A percentile compares a stretch with the other conserved stretches of the same genome.
These are phyloP conservation scores for Candida dubliniensis DNA, from an alignment of 1,139 yeast genomes.

Conservation along the genomic window DNA sequence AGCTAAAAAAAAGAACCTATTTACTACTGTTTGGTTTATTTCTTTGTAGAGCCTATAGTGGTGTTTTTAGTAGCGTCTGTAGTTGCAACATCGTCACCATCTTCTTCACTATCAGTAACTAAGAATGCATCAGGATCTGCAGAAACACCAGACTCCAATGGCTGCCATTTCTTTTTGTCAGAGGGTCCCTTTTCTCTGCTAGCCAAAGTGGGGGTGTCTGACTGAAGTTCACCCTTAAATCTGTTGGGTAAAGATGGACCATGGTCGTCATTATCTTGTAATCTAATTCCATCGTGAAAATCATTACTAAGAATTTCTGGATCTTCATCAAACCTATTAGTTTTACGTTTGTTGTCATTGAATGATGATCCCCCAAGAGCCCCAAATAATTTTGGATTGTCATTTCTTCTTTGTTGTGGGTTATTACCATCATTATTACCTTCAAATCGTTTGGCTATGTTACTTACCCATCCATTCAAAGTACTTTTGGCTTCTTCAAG, in stretches of 20 bases:
- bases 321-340: constrained; percentile 51
- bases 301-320: constrained; percentile 54
- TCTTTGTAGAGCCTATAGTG: background rate
- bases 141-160: constrained; percentile 49
- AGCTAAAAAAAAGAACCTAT: background rate
- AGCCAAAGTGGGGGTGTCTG: constrained; percentile 6
- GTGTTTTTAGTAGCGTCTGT: constrained; percentile 9
- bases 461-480: constrained; percentile 80
- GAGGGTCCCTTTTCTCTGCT: constrained; percentile 16
- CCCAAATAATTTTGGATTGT: constrained; percentile 43
- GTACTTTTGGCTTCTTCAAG: constrained; percentile 81
- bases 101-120: constrained; percentile 79
- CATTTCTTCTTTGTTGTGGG: constrained; percentile 10
- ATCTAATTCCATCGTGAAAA: constrained; percentile 54
- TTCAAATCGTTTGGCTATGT: constrained; percentile 59
- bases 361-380: constrained; percentile 50
- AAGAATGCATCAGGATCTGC: constrained; percentile 70
- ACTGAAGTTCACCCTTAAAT: constrained; percentile 12
- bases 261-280: constrained; percentile 43
- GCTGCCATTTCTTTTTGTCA: constrained; percentile 56
- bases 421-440: constrained; percentile 16
- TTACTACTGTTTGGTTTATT: background rate
- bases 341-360: constrained; percentile 32
- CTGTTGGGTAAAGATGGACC: constrained; percentile 44
- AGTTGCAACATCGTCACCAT: constrained; percentile 31